phyloP scores from a whole-genome alignment of 371 early-diverging fungal species.

The Lichtheimia corymbifera region DNA sequence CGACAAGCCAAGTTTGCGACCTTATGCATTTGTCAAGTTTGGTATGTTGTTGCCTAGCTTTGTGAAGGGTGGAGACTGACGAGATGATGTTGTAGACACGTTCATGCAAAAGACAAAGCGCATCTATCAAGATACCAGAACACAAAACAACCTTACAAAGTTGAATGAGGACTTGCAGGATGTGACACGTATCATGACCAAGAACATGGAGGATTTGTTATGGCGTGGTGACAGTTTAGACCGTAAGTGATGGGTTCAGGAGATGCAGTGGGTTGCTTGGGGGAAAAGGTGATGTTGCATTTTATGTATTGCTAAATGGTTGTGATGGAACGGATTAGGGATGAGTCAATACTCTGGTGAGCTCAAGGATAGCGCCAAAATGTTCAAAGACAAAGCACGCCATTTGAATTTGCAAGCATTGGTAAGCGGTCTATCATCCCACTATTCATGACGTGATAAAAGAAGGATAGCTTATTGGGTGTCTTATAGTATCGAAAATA shows the following conservation, averaged over 20 bases:
- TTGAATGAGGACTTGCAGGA: conserved; percentile 95
- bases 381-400: conserved; percentile 65
- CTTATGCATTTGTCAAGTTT: conserved; percentile 96
- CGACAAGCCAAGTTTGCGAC: conserved; percentile 82
- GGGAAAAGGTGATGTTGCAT: no score
- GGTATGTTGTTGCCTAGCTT: conserved; percentile 46
- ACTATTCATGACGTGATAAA: no score
- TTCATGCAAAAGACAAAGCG: conserved; percentile 96
- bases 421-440: neutral
- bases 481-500: conserved; percentile 78
- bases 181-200: conserved; percentile 96
- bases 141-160: conserved; percentile 90
- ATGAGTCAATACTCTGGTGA: conserved; percentile 57
- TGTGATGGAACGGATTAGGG: conserved; percentile 1
- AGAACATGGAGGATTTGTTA: conserved; percentile 95
- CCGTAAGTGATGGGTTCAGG: conserved; percentile 36
- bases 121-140: conserved; percentile 92
- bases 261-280: no score
- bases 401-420: conserved; percentile 85
- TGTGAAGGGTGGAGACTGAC: neutral
- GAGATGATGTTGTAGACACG: conserved; percentile 63
- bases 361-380: conserved; percentile 52
- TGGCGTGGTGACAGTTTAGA: conserved; percentile 91
- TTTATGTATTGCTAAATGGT: no score
- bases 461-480: no score